Evolutionary conservation across 164 flowering plant genomes (phyloP).

Genomic region (Stephania yunnanensis): DNA sequence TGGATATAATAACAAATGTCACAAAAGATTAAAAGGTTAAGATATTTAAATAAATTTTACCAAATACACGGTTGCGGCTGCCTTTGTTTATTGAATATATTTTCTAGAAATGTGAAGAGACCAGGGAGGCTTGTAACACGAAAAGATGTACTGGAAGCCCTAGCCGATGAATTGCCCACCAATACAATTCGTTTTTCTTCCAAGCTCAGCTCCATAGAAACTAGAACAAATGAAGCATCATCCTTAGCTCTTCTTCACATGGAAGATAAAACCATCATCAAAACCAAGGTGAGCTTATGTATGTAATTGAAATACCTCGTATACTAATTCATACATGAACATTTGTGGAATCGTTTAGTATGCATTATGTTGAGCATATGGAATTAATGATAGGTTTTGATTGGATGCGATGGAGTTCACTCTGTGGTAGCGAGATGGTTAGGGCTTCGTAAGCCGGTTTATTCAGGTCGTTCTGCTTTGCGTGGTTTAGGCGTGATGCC

Average conservation of each 20-base stretch:
- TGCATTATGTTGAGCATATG: neutral
- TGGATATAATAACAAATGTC: no score
- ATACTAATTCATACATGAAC: neutral
- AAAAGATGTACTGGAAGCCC: slow-evolving; percentile 21
- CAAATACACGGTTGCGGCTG: no score
- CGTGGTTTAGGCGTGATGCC: slow-evolving; percentile 41
- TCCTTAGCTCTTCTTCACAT: slow-evolving; percentile 10
- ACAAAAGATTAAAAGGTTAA: no score
- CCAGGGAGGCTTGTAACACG: slow-evolving; percentile 17
- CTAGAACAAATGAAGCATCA: slow-evolving; percentile 9
- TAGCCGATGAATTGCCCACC: slow-evolving; percentile 29
- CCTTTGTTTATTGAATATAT: no score
- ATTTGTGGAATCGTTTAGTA: neutral
- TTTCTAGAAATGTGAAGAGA: neutral
- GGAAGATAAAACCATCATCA: slow-evolving; percentile 29
- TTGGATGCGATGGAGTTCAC: slow-evolving; percentile 61
- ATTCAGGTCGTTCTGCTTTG: slow-evolving; percentile 36
- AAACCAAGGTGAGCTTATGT: slow-evolving; percentile 22
- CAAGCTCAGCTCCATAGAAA: slow-evolving; percentile 25
- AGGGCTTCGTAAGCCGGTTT: slow-evolving; percentile 29
- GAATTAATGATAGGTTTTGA: slow-evolving; percentile 25
- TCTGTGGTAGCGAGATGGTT: slow-evolving; percentile 48
- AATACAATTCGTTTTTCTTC: slow-evolving; percentile 32
- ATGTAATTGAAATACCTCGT: neutral
- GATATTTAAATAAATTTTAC: neutral